Percentiles rank a stretch among this genome's conserved stretches.
Evolutionary conservation across 345 rosid species (phyloP).

Genomic region (Sonneratia alba): DNA sequence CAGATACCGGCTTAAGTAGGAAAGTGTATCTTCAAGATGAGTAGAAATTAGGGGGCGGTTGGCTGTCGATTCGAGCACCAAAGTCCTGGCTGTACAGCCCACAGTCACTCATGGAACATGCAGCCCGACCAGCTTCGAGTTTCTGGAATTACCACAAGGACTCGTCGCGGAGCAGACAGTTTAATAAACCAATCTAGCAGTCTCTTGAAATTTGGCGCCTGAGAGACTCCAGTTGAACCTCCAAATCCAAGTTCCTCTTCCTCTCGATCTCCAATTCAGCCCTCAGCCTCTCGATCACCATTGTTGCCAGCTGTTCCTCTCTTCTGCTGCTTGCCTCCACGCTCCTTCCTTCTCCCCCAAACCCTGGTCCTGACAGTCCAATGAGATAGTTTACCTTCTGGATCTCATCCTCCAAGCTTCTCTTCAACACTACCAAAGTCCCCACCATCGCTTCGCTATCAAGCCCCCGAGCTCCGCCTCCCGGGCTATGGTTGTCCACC

Average conservation of each 20-base stretch:
- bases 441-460: conserved; percentile 34
- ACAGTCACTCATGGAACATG: too few species aligned
- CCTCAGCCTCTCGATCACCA: conserved; percentile 34
- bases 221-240: conserved; percentile 35
- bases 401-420: conserved; percentile 65
- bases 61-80: too few species aligned
- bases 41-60: too few species aligned
- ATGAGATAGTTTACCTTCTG: conserved; percentile 38
- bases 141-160: too few species aligned
- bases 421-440: conserved; percentile 33
- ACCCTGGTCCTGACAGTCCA: conserved; percentile 24
- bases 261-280: conserved; percentile 45
- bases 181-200: background rate
- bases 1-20: too few species aligned
- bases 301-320: conserved; percentile 37
- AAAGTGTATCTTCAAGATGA: too few species aligned
- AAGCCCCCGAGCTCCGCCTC: background rate
- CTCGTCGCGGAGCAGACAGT: too few species aligned
- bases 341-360: conserved; percentile 33
- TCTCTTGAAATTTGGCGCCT: conserved; percentile 13
- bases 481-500: background rate
- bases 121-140: too few species aligned
- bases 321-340: conserved; percentile 8
- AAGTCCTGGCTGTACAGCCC: too few species aligned
- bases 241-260: conserved; percentile 31